Percentiles rank a stretch among this genome's conserved stretches.
These are phyloP conservation scores for Phialocephala subalpina DNA, from an alignment of 2,329 filamentous ascomycete species.

Conservation along the genomic window DNA sequence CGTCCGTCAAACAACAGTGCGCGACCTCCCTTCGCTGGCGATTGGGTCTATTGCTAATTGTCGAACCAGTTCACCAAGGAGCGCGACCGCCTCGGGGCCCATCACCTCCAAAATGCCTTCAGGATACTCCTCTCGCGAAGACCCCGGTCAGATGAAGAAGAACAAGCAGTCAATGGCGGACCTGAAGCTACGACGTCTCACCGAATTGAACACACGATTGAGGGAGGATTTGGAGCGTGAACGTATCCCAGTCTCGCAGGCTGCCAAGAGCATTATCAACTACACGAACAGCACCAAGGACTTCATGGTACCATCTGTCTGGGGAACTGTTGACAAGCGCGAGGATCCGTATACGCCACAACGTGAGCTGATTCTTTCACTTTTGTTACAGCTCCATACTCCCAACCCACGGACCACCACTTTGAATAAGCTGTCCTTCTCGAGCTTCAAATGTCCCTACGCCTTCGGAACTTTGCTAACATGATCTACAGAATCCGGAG, in stretches of 20 bases:
- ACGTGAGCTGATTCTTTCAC: constrained; percentile 46
- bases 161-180: constrained; percentile 99
- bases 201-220: constrained; percentile 94
- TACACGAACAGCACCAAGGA: constrained; percentile 98
- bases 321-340: constrained; percentile 92
- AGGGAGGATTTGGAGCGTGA: constrained; percentile 96
- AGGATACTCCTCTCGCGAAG: constrained; percentile 72
- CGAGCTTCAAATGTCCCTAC: not conserved
- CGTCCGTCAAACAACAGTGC: not conserved
- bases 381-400: not conserved
- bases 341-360: constrained; percentile 99
- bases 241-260: constrained; percentile 94
- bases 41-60: constrained; percentile 6
- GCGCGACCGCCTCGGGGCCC: constrained; percentile 21
- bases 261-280: constrained; percentile 91
- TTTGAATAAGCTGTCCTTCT: not conserved
- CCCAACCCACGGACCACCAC: not conserved
- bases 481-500: constrained; percentile 26
- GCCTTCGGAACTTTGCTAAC: constrained; percentile 12
- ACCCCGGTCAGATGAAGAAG: constrained; percentile 77
- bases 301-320: constrained; percentile 96
- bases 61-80: constrained; percentile 1
- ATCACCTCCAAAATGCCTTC: constrained; percentile 57
- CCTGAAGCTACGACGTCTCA: constrained; percentile 93
- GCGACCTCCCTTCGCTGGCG: not conserved